Conservation (phyloP, 352 stramenopile genomes). For the Phytophthora pluvialis region DNA sequence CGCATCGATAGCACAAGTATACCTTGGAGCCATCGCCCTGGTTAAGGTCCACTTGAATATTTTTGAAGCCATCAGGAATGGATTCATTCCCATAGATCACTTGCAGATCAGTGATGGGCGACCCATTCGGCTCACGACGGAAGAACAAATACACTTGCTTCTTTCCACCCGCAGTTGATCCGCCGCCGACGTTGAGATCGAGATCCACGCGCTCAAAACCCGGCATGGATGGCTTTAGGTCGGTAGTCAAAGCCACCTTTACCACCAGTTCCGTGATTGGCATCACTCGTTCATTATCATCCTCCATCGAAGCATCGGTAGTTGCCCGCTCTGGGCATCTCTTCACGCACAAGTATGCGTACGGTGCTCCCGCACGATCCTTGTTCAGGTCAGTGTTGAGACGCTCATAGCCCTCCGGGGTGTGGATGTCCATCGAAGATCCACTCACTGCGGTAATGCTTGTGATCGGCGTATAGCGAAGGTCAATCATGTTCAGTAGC, state of each 20-base stretch:
- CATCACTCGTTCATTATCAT: conserved; percentile 39
- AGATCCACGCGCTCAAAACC: conserved; percentile 85
- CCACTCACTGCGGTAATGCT: conserved; percentile 79
- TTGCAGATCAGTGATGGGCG: conserved; percentile 86
- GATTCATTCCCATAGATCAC: conserved; percentile 82
- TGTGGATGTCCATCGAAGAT: conserved; percentile 70
- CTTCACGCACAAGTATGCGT: conserved; percentile 87
- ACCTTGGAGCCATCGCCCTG: conserved; percentile 85
- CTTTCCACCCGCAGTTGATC: conserved; percentile 54
- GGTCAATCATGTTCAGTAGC: conserved; percentile 90
- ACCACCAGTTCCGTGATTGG: conserved; percentile 86
- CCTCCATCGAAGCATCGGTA: conserved; percentile 36
- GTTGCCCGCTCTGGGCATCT: conserved; percentile 59
- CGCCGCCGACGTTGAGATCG: conserved; percentile 81
- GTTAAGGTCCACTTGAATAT: conserved; percentile 88
- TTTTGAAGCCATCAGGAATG: conserved; percentile 88
- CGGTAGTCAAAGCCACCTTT: conserved; percentile 61
- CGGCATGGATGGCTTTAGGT: conserved; percentile 64
- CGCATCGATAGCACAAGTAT: conserved; percentile 86
- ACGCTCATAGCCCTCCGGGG: conserved; percentile 71
- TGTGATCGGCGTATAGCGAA: conserved; percentile 89
- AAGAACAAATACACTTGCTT: conserved; percentile 91
- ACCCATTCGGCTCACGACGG: conserved; percentile 72
- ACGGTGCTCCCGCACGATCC: conserved; percentile 73
- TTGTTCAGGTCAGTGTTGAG: conserved; percentile 90